phyloP scores from a whole-genome alignment of 768 basidiomycete species.

The Mycena chlorophos region DNA sequence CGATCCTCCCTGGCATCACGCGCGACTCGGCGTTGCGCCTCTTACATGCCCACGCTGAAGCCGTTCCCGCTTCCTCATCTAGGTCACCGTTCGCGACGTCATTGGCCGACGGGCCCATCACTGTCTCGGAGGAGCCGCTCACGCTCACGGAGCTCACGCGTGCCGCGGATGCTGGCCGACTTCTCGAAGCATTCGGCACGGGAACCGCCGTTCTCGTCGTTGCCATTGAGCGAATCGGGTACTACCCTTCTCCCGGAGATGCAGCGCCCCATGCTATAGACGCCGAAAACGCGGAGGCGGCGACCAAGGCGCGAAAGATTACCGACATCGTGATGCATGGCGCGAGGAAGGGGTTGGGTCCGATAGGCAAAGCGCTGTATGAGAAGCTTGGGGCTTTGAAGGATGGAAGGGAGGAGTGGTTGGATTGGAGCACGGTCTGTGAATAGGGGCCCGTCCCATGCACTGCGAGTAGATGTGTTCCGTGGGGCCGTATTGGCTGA shows the following conservation, averaged over 20 bases:
- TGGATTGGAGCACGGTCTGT: conserved; percentile 59
- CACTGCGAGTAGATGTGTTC: too few species aligned
- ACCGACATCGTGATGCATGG: conserved; percentile 18
- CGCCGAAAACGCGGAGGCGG: conserved; percentile 39
- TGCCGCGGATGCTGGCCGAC: conserved; percentile 46
- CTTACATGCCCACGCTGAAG: conserved; percentile 55
- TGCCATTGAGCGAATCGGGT: conserved; percentile 59
- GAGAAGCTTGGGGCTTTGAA: conserved; percentile 69
- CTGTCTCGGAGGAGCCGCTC: conserved; percentile 57
- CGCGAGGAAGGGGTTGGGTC: conserved; percentile 38
- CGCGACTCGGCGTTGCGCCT: conserved; percentile 73
- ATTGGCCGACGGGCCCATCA: conserved; percentile 20
- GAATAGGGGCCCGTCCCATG: too few species aligned
- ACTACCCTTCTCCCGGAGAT: conserved; percentile 31
- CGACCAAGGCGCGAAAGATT: conserved; percentile 45
- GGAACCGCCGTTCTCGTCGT: conserved; percentile 78
- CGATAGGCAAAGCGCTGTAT: conserved; percentile 65
- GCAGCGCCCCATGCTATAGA: conserved; percentile 27
- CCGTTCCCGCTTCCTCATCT: conserved; percentile 40
- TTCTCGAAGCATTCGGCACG: conserved; percentile 76
- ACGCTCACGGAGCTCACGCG: conserved; percentile 64
- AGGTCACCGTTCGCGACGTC: conserved; percentile 36
- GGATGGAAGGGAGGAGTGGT: conserved; percentile 60
- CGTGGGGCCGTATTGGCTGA: too few species aligned
- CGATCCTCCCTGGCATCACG: conserved; percentile 91